Percentiles rank a stretch among this genome's conserved stretches.
Evolutionary conservation across 768 basidiomycete genomes (phyloP).

Genomic region (Mycena rosella): DNA sequence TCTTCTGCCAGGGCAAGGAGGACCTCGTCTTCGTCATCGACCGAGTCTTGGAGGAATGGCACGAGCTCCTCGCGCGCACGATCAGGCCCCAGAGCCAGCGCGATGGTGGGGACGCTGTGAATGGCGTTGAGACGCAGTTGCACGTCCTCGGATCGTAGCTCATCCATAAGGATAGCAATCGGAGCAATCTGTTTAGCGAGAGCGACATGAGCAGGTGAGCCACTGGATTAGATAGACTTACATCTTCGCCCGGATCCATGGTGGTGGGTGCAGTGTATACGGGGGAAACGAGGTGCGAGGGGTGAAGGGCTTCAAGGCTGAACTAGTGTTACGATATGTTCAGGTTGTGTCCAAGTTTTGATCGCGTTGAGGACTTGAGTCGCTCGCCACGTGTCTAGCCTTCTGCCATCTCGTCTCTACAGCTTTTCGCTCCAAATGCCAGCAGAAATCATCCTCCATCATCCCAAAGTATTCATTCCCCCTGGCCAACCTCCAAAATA

Average conservation of each 20-base stretch:
- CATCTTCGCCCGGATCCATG: constrained; percentile 85
- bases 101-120: constrained; percentile 97
- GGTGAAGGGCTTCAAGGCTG: not conserved
- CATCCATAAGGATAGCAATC: constrained; percentile 98
- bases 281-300: constrained; percentile 3
- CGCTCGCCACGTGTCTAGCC: constrained; percentile 5
- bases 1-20: constrained; percentile 96
- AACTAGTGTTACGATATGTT: constrained; percentile 24
- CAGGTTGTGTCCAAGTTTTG: constrained; percentile 58
- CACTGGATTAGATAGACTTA: constrained; percentile 49
- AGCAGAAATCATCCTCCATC: constrained; percentile 61
- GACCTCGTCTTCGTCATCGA: constrained; percentile 99
- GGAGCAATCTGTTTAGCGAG: constrained; percentile 77
- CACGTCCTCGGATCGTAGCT: constrained; percentile 97
- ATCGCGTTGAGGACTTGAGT: constrained; percentile 4
- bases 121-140: constrained; percentile 96
- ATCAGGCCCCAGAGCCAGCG: constrained; percentile 94
- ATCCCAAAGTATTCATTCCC: constrained; percentile 66
- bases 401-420: not conserved
- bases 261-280: constrained; percentile 37
- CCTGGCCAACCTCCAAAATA: not conserved
- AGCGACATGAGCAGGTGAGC: constrained; percentile 17
- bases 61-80: constrained; percentile 96
- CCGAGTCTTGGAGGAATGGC: constrained; percentile 97
- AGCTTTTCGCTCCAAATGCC: not conserved